A percentile compares a stretch with the other conserved stretches of the same genome.
phyloP scores from a whole-genome alignment of 2,329 filamentous ascomycete species.

The Paecilomyces fulvus region DNA sequence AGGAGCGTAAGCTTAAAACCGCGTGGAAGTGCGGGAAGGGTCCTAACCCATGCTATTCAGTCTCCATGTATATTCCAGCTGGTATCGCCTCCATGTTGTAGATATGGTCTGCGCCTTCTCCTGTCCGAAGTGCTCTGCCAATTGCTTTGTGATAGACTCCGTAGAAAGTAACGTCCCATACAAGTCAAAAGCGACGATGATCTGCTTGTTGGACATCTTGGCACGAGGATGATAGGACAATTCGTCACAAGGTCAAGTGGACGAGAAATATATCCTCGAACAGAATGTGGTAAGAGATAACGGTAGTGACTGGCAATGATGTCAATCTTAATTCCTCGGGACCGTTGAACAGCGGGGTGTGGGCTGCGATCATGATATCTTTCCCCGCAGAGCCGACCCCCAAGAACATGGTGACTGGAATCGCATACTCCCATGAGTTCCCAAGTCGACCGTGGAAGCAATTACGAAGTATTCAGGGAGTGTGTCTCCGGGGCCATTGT shows the following conservation, averaged over 20 bases:
- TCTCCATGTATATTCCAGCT: conserved; percentile 71
- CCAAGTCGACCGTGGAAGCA: conserved; percentile 35
- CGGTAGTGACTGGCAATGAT: conserved; percentile 1
- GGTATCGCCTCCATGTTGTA: conserved; percentile 57
- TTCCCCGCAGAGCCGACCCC: not conserved
- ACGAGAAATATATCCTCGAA: too few species aligned
- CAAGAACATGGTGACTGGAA: not conserved
- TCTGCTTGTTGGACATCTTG: conserved; percentile 19
- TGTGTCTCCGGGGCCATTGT: conserved; percentile 63
- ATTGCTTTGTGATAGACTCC: conserved; percentile 54
- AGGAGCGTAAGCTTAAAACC: not conserved
- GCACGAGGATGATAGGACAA: not conserved
- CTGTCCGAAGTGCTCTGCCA: conserved; percentile 50
- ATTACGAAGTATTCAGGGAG: conserved; percentile 65
- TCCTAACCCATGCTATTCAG: conserved; percentile 62
- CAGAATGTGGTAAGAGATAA: too few species aligned
- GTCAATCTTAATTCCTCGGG: not conserved
- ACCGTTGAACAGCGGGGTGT: not conserved
- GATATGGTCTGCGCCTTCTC: conserved; percentile 52
- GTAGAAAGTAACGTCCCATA: conserved; percentile 70
- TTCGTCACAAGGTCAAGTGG: not conserved
- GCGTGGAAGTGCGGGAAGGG: conserved; percentile 1
- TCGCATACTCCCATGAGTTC: conserved; percentile 13
- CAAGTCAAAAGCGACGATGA: conserved; percentile 61
- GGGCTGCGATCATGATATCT: not conserved